Evolutionary conservation across 352 stramenopile genomes (phyloP).

Genomic region (Globisporangium yorkense): DNA sequence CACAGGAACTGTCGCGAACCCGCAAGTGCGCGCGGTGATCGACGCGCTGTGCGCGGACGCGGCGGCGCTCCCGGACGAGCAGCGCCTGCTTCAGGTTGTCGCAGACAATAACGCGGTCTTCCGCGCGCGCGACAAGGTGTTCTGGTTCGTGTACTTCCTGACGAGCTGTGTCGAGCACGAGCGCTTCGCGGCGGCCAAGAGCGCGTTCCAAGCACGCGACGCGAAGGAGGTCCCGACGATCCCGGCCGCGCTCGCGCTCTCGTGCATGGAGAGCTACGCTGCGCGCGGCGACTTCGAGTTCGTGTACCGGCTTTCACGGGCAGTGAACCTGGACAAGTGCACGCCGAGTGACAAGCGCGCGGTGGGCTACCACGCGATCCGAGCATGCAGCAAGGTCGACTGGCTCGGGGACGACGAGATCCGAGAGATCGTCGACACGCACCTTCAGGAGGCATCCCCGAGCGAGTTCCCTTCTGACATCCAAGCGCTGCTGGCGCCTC

Average conservation of each 20-base stretch:
- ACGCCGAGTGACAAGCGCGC: neutral
- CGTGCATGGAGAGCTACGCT: conserved; percentile 4
- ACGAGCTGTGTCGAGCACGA: conserved; percentile 4
- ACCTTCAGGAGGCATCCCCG: neutral
- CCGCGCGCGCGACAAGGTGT: neutral
- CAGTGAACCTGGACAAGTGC: conserved; percentile 1
- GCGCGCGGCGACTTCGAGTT: conserved; percentile 6
- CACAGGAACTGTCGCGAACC: conserved; percentile 2
- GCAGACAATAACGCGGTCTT: conserved; percentile 1
- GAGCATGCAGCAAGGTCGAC: conserved; percentile 4
- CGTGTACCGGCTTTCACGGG: conserved; percentile 1
- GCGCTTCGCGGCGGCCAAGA: conserved; percentile 8
- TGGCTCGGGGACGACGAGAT: conserved; percentile 8
- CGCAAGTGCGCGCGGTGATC: conserved; percentile 5
- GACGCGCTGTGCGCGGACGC: conserved; percentile 8
- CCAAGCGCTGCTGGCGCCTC: neutral
- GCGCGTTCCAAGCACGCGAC: conserved; percentile 2
- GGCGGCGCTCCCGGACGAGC: neutral
- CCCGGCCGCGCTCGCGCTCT: conserved; percentile 3
- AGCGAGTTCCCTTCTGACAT: conserved; percentile 2
- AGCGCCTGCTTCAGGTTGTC: conserved; percentile 1
- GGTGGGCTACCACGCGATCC: neutral
- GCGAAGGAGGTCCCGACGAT: conserved; percentile 4
- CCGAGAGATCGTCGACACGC: neutral
- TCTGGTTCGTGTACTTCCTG: conserved; percentile 9